These are phyloP conservation scores for Nannizziopsis barbatae DNA, from an alignment of 2,329 filamentous ascomycete species.

Conservation along the genomic window DNA sequence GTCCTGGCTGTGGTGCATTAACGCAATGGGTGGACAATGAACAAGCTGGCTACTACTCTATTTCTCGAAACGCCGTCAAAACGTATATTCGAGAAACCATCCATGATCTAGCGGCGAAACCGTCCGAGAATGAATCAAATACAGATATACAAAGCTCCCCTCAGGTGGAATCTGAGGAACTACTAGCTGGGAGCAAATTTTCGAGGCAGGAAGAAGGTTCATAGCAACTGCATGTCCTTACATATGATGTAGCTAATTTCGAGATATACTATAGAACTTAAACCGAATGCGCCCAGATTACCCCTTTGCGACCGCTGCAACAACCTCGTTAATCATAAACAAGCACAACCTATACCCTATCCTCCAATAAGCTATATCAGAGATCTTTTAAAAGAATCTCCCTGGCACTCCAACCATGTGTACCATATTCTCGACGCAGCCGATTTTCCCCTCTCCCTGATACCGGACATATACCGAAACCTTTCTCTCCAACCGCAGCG, in stretches of 20 bases:
- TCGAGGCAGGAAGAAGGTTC: too few relatives aligned
- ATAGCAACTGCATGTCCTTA: not conserved
- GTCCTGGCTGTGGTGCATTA: conserved; percentile 53
- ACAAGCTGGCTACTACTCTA: conserved; percentile 48
- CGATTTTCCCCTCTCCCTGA: conserved; percentile 88
- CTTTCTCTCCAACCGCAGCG: conserved; percentile 63
- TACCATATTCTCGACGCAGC: conserved; percentile 93
- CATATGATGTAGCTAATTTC: not conserved
- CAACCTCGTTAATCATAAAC: conserved; percentile 62
- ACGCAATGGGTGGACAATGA: conserved; percentile 45
- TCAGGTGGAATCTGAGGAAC: too few relatives aligned
- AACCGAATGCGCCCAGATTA: not conserved
- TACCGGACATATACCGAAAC: conserved; percentile 62
- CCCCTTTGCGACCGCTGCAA: conserved; percentile 85
- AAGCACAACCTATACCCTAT: conserved; percentile 61
- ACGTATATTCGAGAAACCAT: conserved; percentile 20
- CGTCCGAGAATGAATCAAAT: not conserved
- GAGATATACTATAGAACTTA: not conserved
- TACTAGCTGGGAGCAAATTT: too few relatives aligned
- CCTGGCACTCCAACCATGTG: conserved; percentile 81
- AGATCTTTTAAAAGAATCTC: conserved; percentile 77
- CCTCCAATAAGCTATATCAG: conserved; percentile 70
- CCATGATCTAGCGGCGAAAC: conserved; percentile 5
- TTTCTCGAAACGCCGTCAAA: conserved; percentile 39
- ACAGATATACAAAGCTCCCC: not conserved